Evolutionary conservation across 148 eudicot genomes (phyloP).

Genomic region (Spergularia bocconei): DNA sequence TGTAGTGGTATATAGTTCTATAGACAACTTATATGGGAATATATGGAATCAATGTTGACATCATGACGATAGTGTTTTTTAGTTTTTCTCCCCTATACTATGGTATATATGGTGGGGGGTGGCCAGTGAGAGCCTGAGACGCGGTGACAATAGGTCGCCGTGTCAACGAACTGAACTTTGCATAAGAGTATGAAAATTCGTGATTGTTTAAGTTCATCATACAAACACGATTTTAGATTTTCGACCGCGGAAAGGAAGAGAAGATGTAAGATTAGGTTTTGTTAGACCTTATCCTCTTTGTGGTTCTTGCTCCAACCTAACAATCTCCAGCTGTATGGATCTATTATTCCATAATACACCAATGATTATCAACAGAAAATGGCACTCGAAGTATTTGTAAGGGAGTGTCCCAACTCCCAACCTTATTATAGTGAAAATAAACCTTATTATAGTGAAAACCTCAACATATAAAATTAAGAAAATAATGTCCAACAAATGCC

Average conservation of each 20-base stretch:
- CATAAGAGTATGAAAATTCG: too few species aligned
- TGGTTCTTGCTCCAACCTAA: conserved; percentile 2
- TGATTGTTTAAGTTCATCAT: too few species aligned
- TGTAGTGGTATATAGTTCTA: background rate
- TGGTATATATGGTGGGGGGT: too few species aligned
- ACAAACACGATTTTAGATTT: too few species aligned
- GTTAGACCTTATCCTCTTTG: conserved; percentile 3
- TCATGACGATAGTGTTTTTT: background rate
- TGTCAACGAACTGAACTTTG: too few species aligned
- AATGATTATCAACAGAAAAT: conserved; percentile 12
- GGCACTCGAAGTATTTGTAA: background rate
- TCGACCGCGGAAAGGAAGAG: background rate
- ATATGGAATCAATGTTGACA: conserved; percentile 31
- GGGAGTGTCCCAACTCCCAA: too few species aligned
- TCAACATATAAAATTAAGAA: background rate
- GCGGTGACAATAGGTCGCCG: too few species aligned
- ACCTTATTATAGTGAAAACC: background rate
- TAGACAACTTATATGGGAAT: background rate
- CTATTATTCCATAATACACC: background rate
- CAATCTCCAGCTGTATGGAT: conserved; percentile 19
- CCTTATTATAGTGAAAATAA: too few species aligned
- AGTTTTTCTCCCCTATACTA: too few species aligned
- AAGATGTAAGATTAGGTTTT: background rate
- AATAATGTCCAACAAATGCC: conserved; percentile 12
- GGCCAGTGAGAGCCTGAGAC: too few species aligned